A percentile compares a stretch with the other conserved stretches of the same genome.
These are phyloP conservation scores for Boletus sensibilis DNA, from an alignment of 768 basidiomycete species.

Conservation along the genomic window DNA sequence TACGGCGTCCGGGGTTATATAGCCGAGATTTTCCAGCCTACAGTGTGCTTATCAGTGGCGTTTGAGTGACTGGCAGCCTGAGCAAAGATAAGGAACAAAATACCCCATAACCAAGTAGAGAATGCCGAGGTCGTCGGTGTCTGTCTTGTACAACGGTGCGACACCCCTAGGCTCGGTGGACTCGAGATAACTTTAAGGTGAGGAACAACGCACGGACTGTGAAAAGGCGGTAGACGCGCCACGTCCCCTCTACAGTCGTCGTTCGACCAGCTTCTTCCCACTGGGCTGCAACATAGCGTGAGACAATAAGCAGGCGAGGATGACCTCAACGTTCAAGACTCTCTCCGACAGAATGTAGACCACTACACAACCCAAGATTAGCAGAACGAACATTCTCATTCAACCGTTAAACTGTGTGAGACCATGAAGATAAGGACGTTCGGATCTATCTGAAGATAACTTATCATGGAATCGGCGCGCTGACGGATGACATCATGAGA, in stretches of 20 bases:
- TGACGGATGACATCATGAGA: neutral
- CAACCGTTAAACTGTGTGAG: neutral
- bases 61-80: neutral
- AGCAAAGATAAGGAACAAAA: constrained; percentile 16
- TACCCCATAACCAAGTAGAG: neutral
- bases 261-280: neutral
- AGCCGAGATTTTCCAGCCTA: neutral
- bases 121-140: neutral
- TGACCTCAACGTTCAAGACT: neutral
- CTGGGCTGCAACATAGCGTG: neutral
- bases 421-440: constrained; percentile 6
- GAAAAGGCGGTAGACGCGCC: neutral
- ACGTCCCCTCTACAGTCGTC: neutral
- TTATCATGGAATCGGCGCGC: neutral
- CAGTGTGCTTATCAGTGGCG: constrained; percentile 17
- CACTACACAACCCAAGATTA: neutral
- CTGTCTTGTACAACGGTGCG: neutral
- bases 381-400: neutral
- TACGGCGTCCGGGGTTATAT: constrained; percentile 10
- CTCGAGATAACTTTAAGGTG: neutral
- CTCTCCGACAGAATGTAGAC: neutral
- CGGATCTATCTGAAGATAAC: neutral
- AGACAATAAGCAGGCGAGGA: neutral
- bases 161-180: no score
- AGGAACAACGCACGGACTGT: neutral